Evolutionary conservation across 1,284 basidiomycete genomes (phyloP).

Genomic region (Trichosporon sp.): DNA sequence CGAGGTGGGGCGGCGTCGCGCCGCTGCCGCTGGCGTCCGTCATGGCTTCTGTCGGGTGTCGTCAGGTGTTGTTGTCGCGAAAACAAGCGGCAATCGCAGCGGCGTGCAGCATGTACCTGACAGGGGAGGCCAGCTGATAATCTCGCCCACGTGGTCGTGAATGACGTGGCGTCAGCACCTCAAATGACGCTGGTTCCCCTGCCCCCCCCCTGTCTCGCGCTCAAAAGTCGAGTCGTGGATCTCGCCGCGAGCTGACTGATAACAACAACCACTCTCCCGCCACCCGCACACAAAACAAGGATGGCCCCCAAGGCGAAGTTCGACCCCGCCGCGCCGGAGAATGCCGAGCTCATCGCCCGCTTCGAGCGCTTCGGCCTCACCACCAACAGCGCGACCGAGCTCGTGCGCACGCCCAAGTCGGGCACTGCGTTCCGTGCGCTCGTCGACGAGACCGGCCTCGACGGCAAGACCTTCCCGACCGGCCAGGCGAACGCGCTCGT

Average conservation of each 20-base stretch:
- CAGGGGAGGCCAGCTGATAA: not conserved
- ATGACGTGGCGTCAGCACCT: not conserved
- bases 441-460: slow-evolving; percentile 60
- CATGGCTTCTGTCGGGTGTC: not conserved
- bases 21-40: not conserved
- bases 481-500: slow-evolving; percentile 73
- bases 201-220: not conserved
- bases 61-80: not conserved
- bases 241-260: not conserved
- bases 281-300: slow-evolving; percentile 7
- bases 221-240: slow-evolving; percentile 4
- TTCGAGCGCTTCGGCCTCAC: slow-evolving; percentile 78
- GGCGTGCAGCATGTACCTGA: not conserved
- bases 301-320: slow-evolving; percentile 54
- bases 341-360: slow-evolving; percentile 57
- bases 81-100: not conserved
- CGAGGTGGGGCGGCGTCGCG: not conserved
- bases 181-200: not conserved
- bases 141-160: not conserved
- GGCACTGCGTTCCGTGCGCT: slow-evolving; percentile 66
- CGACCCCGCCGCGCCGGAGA: slow-evolving; percentile 53
- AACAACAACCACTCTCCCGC: slow-evolving; percentile 4
- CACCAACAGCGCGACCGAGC: slow-evolving; percentile 74
- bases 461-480: slow-evolving; percentile 61
- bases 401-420: slow-evolving; percentile 71